Evolutionary conservation across 257 asterid genomes (phyloP), one percentile per base, ranked within the genome.

Genomic region (Datura wrightii): DNA sequence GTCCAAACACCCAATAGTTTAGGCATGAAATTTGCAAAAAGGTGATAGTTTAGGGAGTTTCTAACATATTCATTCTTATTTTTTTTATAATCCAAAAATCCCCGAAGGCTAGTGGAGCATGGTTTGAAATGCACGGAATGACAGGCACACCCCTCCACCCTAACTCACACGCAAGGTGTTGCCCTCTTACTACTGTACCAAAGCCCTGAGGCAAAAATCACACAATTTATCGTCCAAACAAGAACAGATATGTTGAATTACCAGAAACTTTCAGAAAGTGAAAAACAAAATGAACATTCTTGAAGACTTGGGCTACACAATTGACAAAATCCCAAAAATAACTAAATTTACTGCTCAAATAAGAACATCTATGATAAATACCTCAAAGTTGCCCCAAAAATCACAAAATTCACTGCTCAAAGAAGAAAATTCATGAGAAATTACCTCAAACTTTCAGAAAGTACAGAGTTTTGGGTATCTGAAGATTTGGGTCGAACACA

Each of bases 401-500:
- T 48, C 53, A 48, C 53, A 6, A 48, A 48, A 24, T 19, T 19
- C 4, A 24, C 2, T 19, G 67, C 41, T 62, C 69, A 62, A 62
- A 62, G 36, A 62, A 3, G 0, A 39, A 10, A 62, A 7, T 24
- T 48, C 58, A 66, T 0, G 2, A 67, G 0, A 41, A 69, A 41
- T 41, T 69, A 69, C 79, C 79, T 69, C 36, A 69, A 69, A 69
- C 7, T 48, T 6, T 74, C 42, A 48, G 42, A 74, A 74, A 74
- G 19, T 18, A 13, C 11, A 74, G 60, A 74, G 39, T 62, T 76
- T 76, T 48, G 42, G 0, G 13, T 24, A 76, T 76, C 81, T 48
- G 81, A 76, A 50, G 62, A 24, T 24, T 76, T 76, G 48, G 85
- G 71, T n/a, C 16, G 84, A 46, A 83, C 55, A 86, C 83, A 58